Evolutionary conservation across 164 flowering plant species (phyloP).

Genomic region (Brasenia schreberi): DNA sequence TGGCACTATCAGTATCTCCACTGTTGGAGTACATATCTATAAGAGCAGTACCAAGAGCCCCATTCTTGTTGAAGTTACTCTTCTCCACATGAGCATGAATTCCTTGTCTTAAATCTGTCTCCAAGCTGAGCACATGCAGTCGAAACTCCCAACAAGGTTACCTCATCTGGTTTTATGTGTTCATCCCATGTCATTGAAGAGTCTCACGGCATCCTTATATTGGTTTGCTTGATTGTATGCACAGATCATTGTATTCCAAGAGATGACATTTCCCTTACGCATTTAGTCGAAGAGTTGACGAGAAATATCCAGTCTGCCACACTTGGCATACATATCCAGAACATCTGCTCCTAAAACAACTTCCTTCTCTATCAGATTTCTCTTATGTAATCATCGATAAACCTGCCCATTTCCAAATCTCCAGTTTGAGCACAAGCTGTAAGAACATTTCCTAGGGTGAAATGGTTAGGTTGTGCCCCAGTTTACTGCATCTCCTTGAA

Average conservation of each 20-base stretch:
- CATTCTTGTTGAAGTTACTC: constrained; percentile 4
- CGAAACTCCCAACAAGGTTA: constrained; percentile 14
- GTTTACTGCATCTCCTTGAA: constrained; percentile 13
- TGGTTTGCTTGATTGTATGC: constrained; percentile 16
- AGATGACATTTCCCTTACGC: constrained; percentile 17
- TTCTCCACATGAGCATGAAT: constrained; percentile 15
- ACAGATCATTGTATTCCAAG: constrained; percentile 20
- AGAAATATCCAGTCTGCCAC: constrained; percentile 16
- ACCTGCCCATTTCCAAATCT: constrained; percentile 16
- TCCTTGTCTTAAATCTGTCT: constrained; percentile 12
- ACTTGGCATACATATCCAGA: constrained; percentile 20
- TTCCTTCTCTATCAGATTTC: constrained; percentile 3
- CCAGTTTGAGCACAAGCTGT: constrained; percentile 17
- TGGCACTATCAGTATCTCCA: constrained; percentile 16
- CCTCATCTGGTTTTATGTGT: constrained; percentile 13
- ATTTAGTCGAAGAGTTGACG: constrained; percentile 9
- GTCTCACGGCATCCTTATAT: constrained; percentile 11
- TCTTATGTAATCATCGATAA: constrained; percentile 9
- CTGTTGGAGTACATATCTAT: constrained; percentile 21
- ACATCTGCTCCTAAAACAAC: background rate
- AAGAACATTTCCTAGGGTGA: constrained; percentile 20
- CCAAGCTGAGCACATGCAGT: constrained; percentile 17
- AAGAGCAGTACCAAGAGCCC: constrained; percentile 12
- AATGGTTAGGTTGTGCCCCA: constrained; percentile 12
- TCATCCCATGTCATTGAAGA: constrained; percentile 11